These are phyloP conservation scores for Xylaria scruposa DNA, from an alignment of 495 filamentous ascomycete genomes.

Conservation along the genomic window DNA sequence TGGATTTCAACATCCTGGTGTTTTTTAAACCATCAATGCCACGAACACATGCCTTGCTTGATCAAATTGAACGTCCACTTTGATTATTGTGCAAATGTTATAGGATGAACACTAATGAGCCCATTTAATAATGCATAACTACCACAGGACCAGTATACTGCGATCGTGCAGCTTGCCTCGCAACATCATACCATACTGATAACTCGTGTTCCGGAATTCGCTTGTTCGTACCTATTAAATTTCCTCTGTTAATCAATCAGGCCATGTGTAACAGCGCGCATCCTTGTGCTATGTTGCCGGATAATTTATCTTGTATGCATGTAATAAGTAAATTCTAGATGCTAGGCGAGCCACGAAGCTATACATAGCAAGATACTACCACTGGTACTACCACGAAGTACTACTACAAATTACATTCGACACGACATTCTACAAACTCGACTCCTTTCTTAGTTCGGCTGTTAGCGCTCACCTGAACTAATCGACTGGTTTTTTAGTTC, in stretches of 20 bases:
- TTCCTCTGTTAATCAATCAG: background rate
- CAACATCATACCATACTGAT: background rate
- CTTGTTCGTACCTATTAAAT: background rate
- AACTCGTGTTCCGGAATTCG: background rate
- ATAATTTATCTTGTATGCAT: background rate
- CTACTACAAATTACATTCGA: background rate
- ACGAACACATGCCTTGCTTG: background rate
- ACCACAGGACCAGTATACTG: background rate
- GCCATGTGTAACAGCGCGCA: background rate
- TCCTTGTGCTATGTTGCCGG: background rate
- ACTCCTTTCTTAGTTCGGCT: background rate
- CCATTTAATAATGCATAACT: background rate
- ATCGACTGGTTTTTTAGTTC: background rate
- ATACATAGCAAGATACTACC: too few relatives aligned
- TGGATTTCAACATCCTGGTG: conserved; percentile 26
- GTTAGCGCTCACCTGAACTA: background rate
- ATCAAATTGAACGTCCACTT: background rate
- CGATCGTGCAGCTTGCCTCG: background rate
- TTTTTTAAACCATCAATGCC: background rate
- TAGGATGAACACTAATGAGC: too few relatives aligned
- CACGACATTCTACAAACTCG: background rate
- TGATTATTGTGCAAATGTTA: background rate
- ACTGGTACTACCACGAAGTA: background rate
- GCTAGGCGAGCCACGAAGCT: background rate
- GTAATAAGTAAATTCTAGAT: background rate